Conservation (phyloP, 805 yeast species). For the Wickerhamomyces ciferrii region DNA sequence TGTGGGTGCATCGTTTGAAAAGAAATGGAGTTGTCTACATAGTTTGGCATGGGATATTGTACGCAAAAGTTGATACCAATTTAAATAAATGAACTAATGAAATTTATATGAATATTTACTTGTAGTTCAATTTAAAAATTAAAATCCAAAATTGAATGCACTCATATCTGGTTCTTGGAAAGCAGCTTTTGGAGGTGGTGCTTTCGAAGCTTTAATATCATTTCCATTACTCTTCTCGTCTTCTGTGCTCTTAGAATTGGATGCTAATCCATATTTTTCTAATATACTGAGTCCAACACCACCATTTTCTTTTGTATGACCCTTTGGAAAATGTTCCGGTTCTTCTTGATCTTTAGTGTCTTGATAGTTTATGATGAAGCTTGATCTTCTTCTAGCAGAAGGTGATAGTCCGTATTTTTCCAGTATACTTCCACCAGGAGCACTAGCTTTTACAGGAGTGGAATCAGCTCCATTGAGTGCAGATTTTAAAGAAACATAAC, state of each 20-base stretch:
- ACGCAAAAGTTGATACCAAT: not conserved
- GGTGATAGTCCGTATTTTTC: constrained; percentile 22
- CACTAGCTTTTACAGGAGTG: not conserved
- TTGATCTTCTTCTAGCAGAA: constrained; percentile 17
- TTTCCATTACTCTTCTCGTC: constrained; percentile 4
- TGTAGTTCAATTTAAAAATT: not conserved
- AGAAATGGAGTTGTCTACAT: not conserved
- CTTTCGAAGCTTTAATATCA: not conserved
- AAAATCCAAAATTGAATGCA: constrained; percentile 51
- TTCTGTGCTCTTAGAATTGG: constrained; percentile 12
- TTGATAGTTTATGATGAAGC: constrained; percentile 6
- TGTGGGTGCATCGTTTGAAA: not conserved
- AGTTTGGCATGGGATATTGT: not conserved
- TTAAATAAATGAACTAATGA: too few relatives aligned
- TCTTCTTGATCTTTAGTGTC: constrained; percentile 1
- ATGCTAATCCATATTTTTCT: constrained; percentile 23
- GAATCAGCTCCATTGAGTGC: constrained; percentile 1
- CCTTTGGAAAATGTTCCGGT: not conserved
- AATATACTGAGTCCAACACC: constrained; percentile 15
- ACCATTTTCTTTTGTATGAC: not conserved
- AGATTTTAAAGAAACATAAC: constrained; percentile 5
- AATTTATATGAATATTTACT: not conserved
- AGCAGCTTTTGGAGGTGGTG: constrained; percentile 43
- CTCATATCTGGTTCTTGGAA: constrained; percentile 77
- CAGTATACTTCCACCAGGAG: constrained; percentile 3